These are phyloP conservation scores for Nakazawaea molendinolei DNA, from an alignment of 805 yeast genomes.

Conservation along the genomic window DNA sequence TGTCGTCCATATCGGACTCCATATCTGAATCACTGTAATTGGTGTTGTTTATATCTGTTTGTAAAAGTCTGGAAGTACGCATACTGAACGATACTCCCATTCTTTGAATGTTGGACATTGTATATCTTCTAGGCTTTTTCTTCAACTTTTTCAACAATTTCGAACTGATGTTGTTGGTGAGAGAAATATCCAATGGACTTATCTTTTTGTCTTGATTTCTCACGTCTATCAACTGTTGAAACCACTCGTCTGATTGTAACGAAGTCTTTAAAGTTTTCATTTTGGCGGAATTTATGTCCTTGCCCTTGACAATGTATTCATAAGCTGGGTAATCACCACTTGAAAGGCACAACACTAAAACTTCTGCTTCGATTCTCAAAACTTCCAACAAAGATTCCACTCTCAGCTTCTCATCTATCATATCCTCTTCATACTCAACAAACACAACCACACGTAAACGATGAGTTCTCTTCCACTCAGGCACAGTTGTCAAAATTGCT, in stretches of 20 bases:
- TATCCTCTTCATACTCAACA: constrained; percentile 71
- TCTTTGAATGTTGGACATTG: constrained; percentile 62
- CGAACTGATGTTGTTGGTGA: constrained; percentile 16
- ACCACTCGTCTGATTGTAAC: constrained; percentile 74
- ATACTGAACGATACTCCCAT: constrained; percentile 76
- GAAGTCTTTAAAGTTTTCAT: constrained; percentile 41
- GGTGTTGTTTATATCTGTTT: constrained; percentile 23
- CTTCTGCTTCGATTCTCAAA: constrained; percentile 78
- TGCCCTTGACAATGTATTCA: constrained; percentile 73
- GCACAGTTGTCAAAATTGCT: constrained; percentile 87
- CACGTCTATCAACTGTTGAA: constrained; percentile 62
- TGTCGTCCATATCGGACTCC: constrained; percentile 17
- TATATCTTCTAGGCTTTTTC: constrained; percentile 31
- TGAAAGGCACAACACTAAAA: constrained; percentile 66
- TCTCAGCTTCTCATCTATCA: constrained; percentile 61
- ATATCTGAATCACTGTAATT: constrained; percentile 7
- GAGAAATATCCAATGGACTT: constrained; percentile 2
- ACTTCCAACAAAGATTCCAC: constrained; percentile 59
- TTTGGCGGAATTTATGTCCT: constrained; percentile 25
- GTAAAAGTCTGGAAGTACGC: constrained; percentile 50
- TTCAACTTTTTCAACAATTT: constrained; percentile 23
- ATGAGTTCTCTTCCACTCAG: constrained; percentile 82
- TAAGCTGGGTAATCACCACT: constrained; percentile 53
- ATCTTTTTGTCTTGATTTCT: constrained; percentile 34
- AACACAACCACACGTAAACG: constrained; percentile 76